These are phyloP conservation scores for Capillidium heterosporum DNA, from an alignment of 371 early-diverging fungal species.

Conservation along the genomic window DNA sequence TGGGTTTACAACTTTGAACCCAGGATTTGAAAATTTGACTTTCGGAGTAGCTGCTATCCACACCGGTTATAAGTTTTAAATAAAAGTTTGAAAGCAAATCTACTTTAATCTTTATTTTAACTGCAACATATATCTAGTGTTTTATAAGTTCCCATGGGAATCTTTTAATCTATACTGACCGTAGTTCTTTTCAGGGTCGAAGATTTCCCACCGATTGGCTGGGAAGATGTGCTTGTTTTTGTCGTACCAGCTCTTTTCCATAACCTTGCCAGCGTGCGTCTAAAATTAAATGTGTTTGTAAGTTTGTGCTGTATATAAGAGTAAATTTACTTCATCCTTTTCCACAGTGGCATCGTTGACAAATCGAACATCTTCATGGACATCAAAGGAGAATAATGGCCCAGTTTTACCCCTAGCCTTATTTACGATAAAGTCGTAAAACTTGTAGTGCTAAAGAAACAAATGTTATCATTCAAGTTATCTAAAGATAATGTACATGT, in stretches of 20 bases:
- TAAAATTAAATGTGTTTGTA: slow-evolving; percentile 10
- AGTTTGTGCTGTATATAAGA: background rate
- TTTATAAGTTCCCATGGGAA: no score
- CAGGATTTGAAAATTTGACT: slow-evolving; percentile 84
- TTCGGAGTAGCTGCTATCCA: slow-evolving; percentile 95
- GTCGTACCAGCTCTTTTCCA: slow-evolving; percentile 86
- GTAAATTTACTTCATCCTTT: slow-evolving; percentile 47
- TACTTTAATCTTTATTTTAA: background rate
- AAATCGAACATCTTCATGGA: slow-evolving; percentile 82
- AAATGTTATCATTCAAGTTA: background rate
- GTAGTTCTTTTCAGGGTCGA: slow-evolving; percentile 78
- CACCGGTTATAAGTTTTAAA: slow-evolving; percentile 69
- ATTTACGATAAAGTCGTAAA: slow-evolving; percentile 92
- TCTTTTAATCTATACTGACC: slow-evolving; percentile 62
- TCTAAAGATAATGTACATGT: slow-evolving; percentile 31
- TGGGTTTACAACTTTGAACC: slow-evolving; percentile 77
- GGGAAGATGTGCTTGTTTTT: slow-evolving; percentile 94
- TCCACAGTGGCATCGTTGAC: slow-evolving; percentile 70
- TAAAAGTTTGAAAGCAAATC: background rate
- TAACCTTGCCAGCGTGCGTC: slow-evolving; percentile 90
- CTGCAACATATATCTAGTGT: no score
- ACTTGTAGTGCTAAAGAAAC: slow-evolving; percentile 57
- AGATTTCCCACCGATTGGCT: slow-evolving; percentile 84
- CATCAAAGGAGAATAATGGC: slow-evolving; percentile 84
- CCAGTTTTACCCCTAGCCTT: slow-evolving; percentile 92